phyloP scores from a whole-genome alignment of 208 protist genomes.

The Spongospora subterranea region DNA sequence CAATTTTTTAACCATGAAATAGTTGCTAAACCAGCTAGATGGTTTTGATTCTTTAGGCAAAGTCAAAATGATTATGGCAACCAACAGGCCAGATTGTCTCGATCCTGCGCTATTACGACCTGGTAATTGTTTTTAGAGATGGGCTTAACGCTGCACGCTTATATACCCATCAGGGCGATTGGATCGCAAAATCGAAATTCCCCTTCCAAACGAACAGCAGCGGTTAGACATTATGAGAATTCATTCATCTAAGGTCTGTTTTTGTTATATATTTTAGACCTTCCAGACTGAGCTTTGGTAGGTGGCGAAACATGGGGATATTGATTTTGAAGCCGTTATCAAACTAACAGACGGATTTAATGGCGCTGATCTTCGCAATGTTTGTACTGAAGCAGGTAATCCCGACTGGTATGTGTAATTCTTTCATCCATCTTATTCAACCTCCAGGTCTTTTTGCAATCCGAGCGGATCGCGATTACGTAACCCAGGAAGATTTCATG shows the following conservation, averaged over 20 bases:
- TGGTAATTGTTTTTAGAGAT: constrained; percentile 73
- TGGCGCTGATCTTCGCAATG: constrained; percentile 92
- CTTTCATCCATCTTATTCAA: constrained; percentile 74
- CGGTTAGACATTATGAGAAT: constrained; percentile 97
- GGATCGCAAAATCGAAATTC: constrained; percentile 97
- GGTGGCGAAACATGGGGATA: constrained; percentile 39
- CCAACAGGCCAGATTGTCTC: constrained; percentile 90
- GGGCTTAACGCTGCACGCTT: not conserved
- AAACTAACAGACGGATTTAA: constrained; percentile 99
- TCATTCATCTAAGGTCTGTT: constrained; percentile 79
- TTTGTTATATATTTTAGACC: too few species aligned
- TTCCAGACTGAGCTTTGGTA: constrained; percentile 6
- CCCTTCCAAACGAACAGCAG: constrained; percentile 91
- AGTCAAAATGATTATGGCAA: constrained; percentile 99
- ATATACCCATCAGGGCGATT: constrained; percentile 73
- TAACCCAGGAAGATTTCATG: constrained; percentile 98
- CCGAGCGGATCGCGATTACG: constrained; percentile 92
- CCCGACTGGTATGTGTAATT: not conserved
- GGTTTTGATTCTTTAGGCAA: constrained; percentile 95
- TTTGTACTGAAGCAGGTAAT: constrained; percentile 68
- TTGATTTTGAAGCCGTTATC: constrained; percentile 95
- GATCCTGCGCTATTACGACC: constrained; percentile 97
- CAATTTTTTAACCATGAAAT: not conserved
- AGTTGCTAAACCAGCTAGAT: constrained; percentile 98
- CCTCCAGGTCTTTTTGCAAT: constrained; percentile 83